Conservation (phyloP, 2,329 filamentous ascomycete species). For the Ceratocystis eucalypticola region DNA sequence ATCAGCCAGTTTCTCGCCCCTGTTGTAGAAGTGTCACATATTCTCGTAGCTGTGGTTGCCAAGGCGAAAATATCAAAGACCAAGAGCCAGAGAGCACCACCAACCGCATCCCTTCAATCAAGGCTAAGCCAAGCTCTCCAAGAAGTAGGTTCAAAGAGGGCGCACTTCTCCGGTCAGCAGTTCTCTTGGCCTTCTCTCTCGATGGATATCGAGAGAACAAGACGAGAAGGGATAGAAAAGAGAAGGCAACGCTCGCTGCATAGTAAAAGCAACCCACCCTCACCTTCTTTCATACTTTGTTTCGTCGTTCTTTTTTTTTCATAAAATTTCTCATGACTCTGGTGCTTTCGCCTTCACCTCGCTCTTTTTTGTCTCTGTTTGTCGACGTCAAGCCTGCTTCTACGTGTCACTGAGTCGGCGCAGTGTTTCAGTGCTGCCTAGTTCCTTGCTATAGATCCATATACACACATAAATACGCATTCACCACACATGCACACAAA, state of each 20-base stretch:
- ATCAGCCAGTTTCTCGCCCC: not conserved
- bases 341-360: not conserved
- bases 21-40: not conserved
- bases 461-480: conserved; percentile 1
- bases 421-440: not conserved
- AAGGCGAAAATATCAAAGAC: not conserved
- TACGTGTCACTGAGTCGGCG: not conserved
- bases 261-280: not conserved
- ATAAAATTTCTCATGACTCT: not conserved
- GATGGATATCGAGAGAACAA: not conserved
- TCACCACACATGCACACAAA: not conserved
- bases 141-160: not conserved
- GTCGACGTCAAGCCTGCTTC: not conserved
- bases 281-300: not conserved
- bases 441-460: not conserved
- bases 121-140: not conserved
- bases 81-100: not conserved
- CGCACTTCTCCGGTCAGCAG: not conserved
- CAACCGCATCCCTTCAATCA: not conserved
- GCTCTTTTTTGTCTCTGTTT: not conserved
- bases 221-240: not conserved
- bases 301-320: not conserved
- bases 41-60: not conserved
- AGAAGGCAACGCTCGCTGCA: not conserved
- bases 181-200: not conserved